These are phyloP conservation scores for Tolypocladium tundrense DNA, from an alignment of 2,329 filamentous ascomycete genomes.

Conservation along the genomic window DNA sequence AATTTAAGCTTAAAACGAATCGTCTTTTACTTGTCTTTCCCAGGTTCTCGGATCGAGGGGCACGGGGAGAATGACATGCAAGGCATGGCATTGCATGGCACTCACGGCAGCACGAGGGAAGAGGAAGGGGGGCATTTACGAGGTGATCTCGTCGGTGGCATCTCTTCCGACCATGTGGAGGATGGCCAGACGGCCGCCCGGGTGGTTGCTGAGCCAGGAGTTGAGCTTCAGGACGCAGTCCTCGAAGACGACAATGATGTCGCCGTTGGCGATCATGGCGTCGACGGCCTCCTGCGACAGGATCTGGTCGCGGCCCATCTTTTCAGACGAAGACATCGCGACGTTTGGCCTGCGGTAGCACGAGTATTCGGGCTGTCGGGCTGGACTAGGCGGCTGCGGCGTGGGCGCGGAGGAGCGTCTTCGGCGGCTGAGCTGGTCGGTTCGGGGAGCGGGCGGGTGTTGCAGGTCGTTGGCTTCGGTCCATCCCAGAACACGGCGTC, in stretches of 20 bases:
- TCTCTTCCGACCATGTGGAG: conserved; percentile 88
- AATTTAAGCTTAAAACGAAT: background rate
- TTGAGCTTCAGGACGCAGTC: conserved; percentile 78
- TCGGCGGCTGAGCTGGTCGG: background rate
- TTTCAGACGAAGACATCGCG: background rate
- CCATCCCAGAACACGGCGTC: background rate
- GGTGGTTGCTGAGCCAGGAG: conserved; percentile 80
- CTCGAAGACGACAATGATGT: conserved; percentile 71
- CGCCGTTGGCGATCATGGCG: conserved; percentile 71
- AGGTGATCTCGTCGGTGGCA: conserved; percentile 88
- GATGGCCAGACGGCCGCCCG: conserved; percentile 84
- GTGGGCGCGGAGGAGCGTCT: background rate
- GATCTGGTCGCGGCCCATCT: conserved; percentile 14
- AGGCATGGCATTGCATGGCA: background rate
- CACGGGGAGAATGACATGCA: background rate
- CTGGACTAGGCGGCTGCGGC: background rate
- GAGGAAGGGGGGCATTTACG: conserved; percentile 43
- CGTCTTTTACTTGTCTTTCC: background rate
- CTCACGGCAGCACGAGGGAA: conserved; percentile 31
- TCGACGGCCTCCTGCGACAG: conserved; percentile 40
- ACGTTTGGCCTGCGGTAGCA: background rate
- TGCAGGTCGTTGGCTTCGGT: background rate
- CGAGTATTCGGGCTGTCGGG: background rate
- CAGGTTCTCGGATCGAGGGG: background rate
- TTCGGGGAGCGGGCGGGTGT: background rate